A percentile compares a stretch with the other conserved stretches of the same genome.
These are phyloP conservation scores for Pterocarpus macrocarpus DNA, from an alignment of 306 rosid genomes.

Conservation along the genomic window DNA sequence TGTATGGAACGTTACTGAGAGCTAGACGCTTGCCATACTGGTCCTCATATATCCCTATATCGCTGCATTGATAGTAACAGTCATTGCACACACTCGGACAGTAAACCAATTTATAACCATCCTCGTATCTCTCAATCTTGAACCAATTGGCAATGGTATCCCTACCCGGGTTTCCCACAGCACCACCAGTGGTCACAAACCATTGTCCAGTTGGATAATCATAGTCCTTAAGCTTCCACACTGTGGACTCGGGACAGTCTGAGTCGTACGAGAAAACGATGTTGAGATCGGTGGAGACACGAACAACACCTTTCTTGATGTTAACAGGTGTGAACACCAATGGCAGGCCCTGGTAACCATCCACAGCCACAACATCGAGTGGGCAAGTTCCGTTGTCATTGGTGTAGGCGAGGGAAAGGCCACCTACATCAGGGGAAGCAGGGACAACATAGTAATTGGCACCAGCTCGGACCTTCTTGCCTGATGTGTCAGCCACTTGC, in stretches of 20 bases:
- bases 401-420: constrained; percentile 27
- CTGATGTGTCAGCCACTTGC: constrained; percentile 44
- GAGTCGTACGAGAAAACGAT: constrained; percentile 43
- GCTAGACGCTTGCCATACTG: constrained; percentile 30
- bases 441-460: constrained; percentile 26
- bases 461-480: not conserved
- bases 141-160: constrained; percentile 40
- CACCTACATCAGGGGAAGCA: constrained; percentile 22
- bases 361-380: constrained; percentile 47
- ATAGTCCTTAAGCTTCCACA: constrained; percentile 51
- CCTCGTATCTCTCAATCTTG: constrained; percentile 50
- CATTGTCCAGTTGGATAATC: constrained; percentile 20
- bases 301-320: constrained; percentile 32
- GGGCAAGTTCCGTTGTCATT: constrained; percentile 36
- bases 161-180: constrained; percentile 45
- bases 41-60: constrained; percentile 40
- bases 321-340: constrained; percentile 40
- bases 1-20: constrained; percentile 1
- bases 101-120: constrained; percentile 53
- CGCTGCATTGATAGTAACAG: constrained; percentile 55
- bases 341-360: constrained; percentile 46
- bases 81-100: constrained; percentile 61
- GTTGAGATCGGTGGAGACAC: constrained; percentile 47
- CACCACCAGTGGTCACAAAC: constrained; percentile 50
- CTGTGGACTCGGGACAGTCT: constrained; percentile 26